A percentile compares a stretch with the other conserved stretches of the same genome.
These are phyloP conservation scores for Wallemia hederae DNA, from an alignment of 1,284 basidiomycete genomes.

Conservation along the genomic window DNA sequence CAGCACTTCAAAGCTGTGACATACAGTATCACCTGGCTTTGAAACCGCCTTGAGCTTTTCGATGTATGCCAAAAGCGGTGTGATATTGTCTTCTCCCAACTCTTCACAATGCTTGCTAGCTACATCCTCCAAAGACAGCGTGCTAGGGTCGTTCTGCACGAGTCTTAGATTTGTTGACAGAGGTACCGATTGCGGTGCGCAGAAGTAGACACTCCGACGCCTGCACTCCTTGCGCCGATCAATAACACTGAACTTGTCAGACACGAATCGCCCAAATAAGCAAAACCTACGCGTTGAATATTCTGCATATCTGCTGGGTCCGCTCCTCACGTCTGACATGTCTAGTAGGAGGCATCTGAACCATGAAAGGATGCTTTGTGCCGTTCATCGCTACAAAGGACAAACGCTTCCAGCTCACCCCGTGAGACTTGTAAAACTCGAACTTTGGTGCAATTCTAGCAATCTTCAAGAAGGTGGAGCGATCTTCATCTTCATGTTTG, in stretches of 20 bases:
- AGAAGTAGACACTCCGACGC: slow-evolving; percentile 71
- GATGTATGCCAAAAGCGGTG: slow-evolving; percentile 52
- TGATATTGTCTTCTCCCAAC: slow-evolving; percentile 52
- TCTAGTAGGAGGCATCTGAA: slow-evolving; percentile 63
- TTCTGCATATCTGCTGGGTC: slow-evolving; percentile 67
- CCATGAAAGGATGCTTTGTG: slow-evolving; percentile 58
- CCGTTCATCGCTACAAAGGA: slow-evolving; percentile 81
- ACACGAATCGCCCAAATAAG: background rate
- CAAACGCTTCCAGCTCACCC: slow-evolving; percentile 67
- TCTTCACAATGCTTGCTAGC: slow-evolving; percentile 68
- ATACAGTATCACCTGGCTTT: slow-evolving; percentile 13
- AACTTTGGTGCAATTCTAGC: slow-evolving; percentile 71
- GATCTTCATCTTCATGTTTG: slow-evolving; percentile 66
- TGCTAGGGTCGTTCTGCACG: slow-evolving; percentile 70
- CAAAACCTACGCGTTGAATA: slow-evolving; percentile 50
- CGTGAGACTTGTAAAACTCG: slow-evolving; percentile 56
- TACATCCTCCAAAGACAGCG: slow-evolving; percentile 72
- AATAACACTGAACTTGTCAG: slow-evolving; percentile 29
- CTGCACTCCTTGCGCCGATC: slow-evolving; percentile 70
- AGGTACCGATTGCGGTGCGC: slow-evolving; percentile 61
- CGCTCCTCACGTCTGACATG: slow-evolving; percentile 80
- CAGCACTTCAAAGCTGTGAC: slow-evolving; percentile 1
- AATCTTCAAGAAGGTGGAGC: slow-evolving; percentile 72
- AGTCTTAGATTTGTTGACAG: slow-evolving; percentile 60
- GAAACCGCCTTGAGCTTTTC: slow-evolving; percentile 46